Base-by-base conservation (phyloP, 1,284 basidiomycete species). In the Cystobasidiaceae sp. region DNA sequence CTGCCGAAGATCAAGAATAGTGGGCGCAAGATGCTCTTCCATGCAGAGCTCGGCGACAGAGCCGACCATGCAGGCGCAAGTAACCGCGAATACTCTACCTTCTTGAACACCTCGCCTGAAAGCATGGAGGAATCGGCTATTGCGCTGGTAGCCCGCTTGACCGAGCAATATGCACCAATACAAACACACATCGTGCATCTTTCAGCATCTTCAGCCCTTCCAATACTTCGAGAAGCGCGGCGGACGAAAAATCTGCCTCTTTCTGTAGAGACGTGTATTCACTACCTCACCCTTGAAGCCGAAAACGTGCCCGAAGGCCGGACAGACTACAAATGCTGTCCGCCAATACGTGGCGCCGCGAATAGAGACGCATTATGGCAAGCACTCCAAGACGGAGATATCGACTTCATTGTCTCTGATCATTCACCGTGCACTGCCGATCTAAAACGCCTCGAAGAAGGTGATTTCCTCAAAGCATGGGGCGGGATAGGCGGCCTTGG, bases 101-200 rank as follows among this genome's bases (percentile, higher is more conserved):
- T 92, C 76, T 82, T 96, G 61, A 75, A 81, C 21, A 93, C 93
- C 3, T 85, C 93, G 57, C 90, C 93, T 1, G 81, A 86, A 56
- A 75, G 79, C 37, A 81, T 92, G 71, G 93, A 97, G 79, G 79
- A 82, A 32, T 73, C 57, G 21, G 74, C 75, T 30, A 88, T 97
- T 67, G 77, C 81, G 25, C 80, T 93, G 37, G 86, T 97, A 71
- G 83, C 84, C 32, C 77, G 78, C 28, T 80, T 92, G 33, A 86
- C 68, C 85, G 73, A 75, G 75, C 52, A 75, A 54, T 86, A 84
- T 74, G 88, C 89, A 1, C 75, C 79, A 1, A 80, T 94, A 9
- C 85, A 86, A 27, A 89, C 88, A 71, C 93, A 97, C 78, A 90
- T 97, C 68, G 93, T 96, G 33, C 93, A 96, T 77, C 84, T 97